phyloP scores from a whole-genome alignment of 495 filamentous ascomycete genomes.

The Clavariopsis aquatica region DNA sequence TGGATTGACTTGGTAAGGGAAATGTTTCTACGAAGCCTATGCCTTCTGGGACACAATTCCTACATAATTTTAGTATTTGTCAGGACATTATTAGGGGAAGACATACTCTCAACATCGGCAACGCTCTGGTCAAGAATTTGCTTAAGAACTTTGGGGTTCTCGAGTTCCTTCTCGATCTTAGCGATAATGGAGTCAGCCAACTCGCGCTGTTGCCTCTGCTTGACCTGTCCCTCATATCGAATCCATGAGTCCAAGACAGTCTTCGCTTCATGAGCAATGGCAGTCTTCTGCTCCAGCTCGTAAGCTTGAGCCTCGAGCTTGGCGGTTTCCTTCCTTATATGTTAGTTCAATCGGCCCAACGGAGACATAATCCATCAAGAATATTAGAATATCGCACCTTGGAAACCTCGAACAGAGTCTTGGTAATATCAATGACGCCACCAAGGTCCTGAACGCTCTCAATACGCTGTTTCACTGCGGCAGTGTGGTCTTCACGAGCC shows the following conservation, averaged over 20 bases:
- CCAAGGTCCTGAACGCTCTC: conserved; percentile 89
- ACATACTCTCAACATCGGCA: conserved; percentile 93
- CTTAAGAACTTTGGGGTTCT: conserved; percentile 92
- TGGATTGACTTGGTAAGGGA: conserved; percentile 18
- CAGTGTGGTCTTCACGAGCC: conserved; percentile 89
- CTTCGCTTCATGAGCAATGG: conserved; percentile 89
- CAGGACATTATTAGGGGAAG: background rate
- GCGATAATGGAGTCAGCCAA: conserved; percentile 86
- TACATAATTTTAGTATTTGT: conserved; percentile 30
- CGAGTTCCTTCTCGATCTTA: conserved; percentile 97
- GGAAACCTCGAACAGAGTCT: conserved; percentile 94
- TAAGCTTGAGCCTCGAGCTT: conserved; percentile 91
- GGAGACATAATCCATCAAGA: conserved; percentile 12
- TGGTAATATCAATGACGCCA: conserved; percentile 92
- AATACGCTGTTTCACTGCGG: conserved; percentile 90
- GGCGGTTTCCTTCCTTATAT: conserved; percentile 80
- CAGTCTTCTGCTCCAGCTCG: conserved; percentile 93
- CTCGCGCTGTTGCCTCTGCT: conserved; percentile 96
- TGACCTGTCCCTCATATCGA: conserved; percentile 96
- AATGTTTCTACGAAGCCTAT: conserved; percentile 23
- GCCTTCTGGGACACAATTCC: conserved; percentile 39
- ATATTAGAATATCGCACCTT: conserved; percentile 69
- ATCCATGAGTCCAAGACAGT: conserved; percentile 96
- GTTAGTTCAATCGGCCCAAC: conserved; percentile 33
- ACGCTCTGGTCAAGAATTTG: conserved; percentile 96